Percentiles rank a stretch among this genome's conserved stretches.
Conservation (phyloP, 2,329 filamentous ascomycete species). For the Neurospora crassa region DNA sequence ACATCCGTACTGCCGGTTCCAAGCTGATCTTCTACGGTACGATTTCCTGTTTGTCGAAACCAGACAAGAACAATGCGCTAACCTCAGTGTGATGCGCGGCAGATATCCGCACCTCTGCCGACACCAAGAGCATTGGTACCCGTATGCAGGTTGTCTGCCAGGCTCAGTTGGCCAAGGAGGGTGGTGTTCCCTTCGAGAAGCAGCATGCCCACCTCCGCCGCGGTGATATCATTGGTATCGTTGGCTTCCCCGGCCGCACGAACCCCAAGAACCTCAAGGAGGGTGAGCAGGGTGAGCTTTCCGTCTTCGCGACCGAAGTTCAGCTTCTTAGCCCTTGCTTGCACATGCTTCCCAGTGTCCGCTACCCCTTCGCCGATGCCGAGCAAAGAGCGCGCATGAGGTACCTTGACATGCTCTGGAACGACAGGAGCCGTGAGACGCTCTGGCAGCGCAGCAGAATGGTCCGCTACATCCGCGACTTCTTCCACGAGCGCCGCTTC, state of each 20-base stretch:
- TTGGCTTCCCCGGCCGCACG: slow-evolving; percentile 76
- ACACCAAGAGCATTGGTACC: slow-evolving; percentile 50
- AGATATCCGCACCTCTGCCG: slow-evolving; percentile 45
- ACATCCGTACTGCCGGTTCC: slow-evolving; percentile 68
- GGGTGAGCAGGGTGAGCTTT: slow-evolving; percentile 80
- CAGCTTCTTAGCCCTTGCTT: slow-evolving; percentile 82
- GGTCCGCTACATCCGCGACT: slow-evolving; percentile 77
- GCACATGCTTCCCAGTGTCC: slow-evolving; percentile 80
- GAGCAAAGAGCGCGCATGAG: slow-evolving; percentile 89
- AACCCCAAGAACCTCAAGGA: slow-evolving; percentile 74
- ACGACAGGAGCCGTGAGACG: slow-evolving; percentile 73
- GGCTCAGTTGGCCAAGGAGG: slow-evolving; percentile 63
- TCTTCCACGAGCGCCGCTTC: slow-evolving; percentile 82
- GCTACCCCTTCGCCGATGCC: slow-evolving; percentile 91
- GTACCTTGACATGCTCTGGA: slow-evolving; percentile 95
- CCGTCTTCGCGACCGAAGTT: slow-evolving; percentile 83
- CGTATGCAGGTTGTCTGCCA: slow-evolving; percentile 92
- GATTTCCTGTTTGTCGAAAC: neutral
- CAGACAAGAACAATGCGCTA: neutral
- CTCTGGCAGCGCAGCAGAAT: slow-evolving; percentile 83
- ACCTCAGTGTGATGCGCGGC: neutral
- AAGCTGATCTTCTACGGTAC: slow-evolving; percentile 88
- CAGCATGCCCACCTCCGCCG: slow-evolving; percentile 85
- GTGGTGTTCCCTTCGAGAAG: slow-evolving; percentile 61
- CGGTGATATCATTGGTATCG: slow-evolving; percentile 86